A percentile compares a stretch with the other conserved stretches of the same genome.
Conservation (phyloP, 768 basidiomycete species). For the Hygrocybe coccinea region DNA sequence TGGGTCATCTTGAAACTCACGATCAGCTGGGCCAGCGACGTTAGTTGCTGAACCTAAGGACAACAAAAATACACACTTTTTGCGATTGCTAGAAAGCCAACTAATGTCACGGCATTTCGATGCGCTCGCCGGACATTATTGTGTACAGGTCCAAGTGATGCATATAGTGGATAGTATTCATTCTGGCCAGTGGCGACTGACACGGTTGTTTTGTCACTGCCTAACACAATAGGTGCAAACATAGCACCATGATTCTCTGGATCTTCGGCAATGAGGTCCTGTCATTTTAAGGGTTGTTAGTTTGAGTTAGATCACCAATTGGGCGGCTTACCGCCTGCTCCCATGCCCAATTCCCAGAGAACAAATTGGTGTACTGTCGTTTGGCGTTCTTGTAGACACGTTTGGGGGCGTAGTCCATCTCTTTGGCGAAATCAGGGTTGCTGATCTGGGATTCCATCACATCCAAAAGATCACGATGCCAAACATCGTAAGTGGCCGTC, state of each 20-base stretch:
- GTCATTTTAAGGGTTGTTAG: background rate
- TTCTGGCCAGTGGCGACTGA: constrained; percentile 38
- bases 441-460: constrained; percentile 22
- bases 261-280: constrained; percentile 27
- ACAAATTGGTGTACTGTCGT: constrained; percentile 26
- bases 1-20: constrained; percentile 12
- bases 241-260: constrained; percentile 26
- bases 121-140: constrained; percentile 29
- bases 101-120: constrained; percentile 24
- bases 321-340: constrained; percentile 26
- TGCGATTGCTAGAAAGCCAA: constrained; percentile 34
- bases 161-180: constrained; percentile 36
- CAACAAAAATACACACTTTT: constrained; percentile 25
- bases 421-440: constrained; percentile 18
- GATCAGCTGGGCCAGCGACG: constrained; percentile 8
- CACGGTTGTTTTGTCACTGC: constrained; percentile 42
- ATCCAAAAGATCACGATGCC: constrained; percentile 13
- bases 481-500: constrained; percentile 22
- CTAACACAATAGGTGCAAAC: constrained; percentile 28
- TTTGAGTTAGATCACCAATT: background rate
- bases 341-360: constrained; percentile 36
- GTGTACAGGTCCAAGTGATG: constrained; percentile 24
- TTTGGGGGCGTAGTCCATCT: constrained; percentile 19
- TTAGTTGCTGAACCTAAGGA: background rate
- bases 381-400: constrained; percentile 19